A percentile compares a stretch with the other conserved stretches of the same genome.
Evolutionary conservation across 208 protist species (phyloP).

Genomic region (Naegleria fowleri): DNA sequence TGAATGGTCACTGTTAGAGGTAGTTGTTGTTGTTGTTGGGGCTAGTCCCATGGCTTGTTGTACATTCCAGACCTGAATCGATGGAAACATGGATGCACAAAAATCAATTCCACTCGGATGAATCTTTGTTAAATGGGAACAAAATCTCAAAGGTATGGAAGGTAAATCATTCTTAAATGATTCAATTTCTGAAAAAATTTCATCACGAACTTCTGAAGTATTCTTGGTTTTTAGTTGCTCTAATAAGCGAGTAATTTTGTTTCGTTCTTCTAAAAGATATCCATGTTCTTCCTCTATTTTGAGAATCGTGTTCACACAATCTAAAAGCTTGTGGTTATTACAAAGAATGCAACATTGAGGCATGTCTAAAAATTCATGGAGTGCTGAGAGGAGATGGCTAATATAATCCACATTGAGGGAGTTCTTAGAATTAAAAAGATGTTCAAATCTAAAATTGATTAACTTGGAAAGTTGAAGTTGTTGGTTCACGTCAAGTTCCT

Average conservation of each 20-base stretch:
- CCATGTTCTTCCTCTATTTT: neutral
- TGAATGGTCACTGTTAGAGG: too few species aligned
- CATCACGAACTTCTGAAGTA: neutral
- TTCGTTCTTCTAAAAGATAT: neutral
- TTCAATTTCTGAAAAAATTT: neutral
- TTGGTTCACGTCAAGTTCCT: neutral
- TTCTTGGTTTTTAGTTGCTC: neutral
- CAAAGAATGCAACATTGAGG: neutral
- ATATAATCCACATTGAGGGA: neutral
- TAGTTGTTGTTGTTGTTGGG: too few species aligned
- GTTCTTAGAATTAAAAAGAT: neutral
- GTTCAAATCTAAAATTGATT: neutral
- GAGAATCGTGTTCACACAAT: neutral
- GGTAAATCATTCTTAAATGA: neutral
- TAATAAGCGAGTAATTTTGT: neutral
- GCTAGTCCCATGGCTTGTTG: neutral
- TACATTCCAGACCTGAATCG: neutral
- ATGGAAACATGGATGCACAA: neutral
- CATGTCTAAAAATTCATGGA: neutral
- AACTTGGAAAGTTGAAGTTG: neutral
- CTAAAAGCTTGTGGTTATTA: neutral
- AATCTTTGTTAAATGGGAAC: neutral
- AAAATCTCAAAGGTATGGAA: neutral
- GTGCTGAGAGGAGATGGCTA: neutral
- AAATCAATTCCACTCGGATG: neutral